These are phyloP conservation scores for Truncatella angustata DNA, from an alignment of 2,329 filamentous ascomycete genomes.

Conservation along the genomic window DNA sequence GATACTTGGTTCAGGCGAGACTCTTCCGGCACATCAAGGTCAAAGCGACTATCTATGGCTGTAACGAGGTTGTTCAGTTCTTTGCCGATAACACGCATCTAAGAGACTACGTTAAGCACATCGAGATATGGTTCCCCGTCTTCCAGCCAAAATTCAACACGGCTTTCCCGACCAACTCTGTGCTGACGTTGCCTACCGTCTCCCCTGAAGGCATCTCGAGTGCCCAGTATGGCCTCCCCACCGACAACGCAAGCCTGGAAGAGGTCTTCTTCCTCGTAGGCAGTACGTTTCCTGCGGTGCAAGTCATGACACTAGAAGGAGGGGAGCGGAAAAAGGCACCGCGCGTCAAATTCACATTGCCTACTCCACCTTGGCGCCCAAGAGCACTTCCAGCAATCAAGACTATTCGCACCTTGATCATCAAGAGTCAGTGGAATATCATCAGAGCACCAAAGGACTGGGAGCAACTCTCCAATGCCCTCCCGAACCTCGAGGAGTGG, in stretches of 20 bases:
- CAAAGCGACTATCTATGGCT: conserved; percentile 65
- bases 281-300: conserved; percentile 56
- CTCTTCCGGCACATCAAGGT: conserved; percentile 76
- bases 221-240: conserved; percentile 57
- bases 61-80: conserved; percentile 59
- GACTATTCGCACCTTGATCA: conserved; percentile 65
- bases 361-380: conserved; percentile 18
- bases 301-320: conserved; percentile 71
- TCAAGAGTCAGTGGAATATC: conserved; percentile 76
- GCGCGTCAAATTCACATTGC: conserved; percentile 56
- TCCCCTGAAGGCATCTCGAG: conserved; percentile 55
- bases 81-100: conserved; percentile 60
- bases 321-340: conserved; percentile 75
- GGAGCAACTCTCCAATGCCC: conserved; percentile 55
- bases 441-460: conserved; percentile 65
- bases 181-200: conserved; percentile 48
- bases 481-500: conserved; percentile 66
- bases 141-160: conserved; percentile 58
- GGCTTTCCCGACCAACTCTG: conserved; percentile 38
- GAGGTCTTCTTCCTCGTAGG: conserved; percentile 66
- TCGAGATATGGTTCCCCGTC: conserved; percentile 77
- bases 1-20: conserved; percentile 65
- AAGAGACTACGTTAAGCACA: conserved; percentile 63
- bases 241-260: conserved; percentile 67
- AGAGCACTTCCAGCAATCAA: conserved; percentile 45